These are phyloP conservation scores for Saxophila tyrrhenica DNA, from an alignment of 495 filamentous ascomycete species.

Conservation along the genomic window DNA sequence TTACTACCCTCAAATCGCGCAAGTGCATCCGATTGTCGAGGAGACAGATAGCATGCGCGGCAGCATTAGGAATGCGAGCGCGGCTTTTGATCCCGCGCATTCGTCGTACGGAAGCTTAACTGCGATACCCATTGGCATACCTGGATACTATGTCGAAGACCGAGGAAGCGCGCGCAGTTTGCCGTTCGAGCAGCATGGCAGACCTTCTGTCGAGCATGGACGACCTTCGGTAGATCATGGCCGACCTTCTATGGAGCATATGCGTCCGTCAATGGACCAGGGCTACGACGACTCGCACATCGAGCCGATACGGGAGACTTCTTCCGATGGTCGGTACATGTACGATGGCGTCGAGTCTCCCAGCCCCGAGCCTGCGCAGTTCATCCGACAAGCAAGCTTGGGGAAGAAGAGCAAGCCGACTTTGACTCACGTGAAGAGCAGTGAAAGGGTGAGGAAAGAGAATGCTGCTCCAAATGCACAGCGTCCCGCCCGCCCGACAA, in stretches of 20 bases:
- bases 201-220: conserved; percentile 2
- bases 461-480: not conserved
- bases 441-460: conserved; percentile 15
- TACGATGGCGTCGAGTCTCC: not conserved
- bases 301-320: not conserved
- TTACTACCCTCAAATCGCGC: conserved; percentile 59
- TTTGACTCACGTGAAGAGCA: conserved; percentile 50
- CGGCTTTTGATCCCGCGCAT: conserved; percentile 2
- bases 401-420: conserved; percentile 64
- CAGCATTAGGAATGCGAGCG: conserved; percentile 23
- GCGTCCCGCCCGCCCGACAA: not conserved
- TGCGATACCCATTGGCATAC: conserved; percentile 51
- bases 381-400: conserved; percentile 69
- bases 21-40: conserved; percentile 81
- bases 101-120: conserved; percentile 69
- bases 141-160: conserved; percentile 25
- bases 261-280: conserved; percentile 12
- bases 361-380: conserved; percentile 32
- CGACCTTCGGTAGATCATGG: conserved; percentile 2
- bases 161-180: conserved; percentile 41
- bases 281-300: not conserved
- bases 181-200: not conserved
- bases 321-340: not conserved
- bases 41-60: conserved; percentile 48
- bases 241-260: conserved; percentile 30